These are phyloP conservation scores for Aspergillus haitiensis DNA, from an alignment of 495 filamentous ascomycete genomes.

Conservation along the genomic window DNA sequence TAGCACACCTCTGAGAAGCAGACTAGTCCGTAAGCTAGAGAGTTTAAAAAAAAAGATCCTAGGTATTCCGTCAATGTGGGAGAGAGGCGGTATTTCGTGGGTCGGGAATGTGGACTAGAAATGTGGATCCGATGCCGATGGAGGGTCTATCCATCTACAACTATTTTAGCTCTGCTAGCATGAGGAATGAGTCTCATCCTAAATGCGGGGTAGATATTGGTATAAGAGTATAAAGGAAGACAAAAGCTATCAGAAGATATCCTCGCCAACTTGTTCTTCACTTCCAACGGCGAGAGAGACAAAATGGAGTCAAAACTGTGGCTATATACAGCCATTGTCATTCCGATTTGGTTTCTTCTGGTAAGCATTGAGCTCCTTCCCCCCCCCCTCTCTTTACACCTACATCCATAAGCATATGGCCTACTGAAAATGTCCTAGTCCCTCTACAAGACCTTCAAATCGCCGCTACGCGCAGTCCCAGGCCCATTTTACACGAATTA, in stretches of 20 bases:
- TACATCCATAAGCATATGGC: too few relatives aligned
- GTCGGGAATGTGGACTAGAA: conserved; percentile 1
- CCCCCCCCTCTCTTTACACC: not conserved
- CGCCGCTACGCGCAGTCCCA: conserved; percentile 40
- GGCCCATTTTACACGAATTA: conserved; percentile 51
- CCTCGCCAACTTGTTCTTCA: not conserved
- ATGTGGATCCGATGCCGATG: not conserved
- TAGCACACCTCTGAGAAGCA: too few relatives aligned
- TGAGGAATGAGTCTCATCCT: too few relatives aligned
- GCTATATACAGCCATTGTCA: conserved; percentile 2
- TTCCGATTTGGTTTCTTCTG: not conserved
- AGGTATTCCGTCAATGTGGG: not conserved
- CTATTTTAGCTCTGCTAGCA: too few relatives aligned
- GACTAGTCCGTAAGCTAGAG: too few relatives aligned
- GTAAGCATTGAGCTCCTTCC: not conserved
- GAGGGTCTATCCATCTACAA: too few relatives aligned
- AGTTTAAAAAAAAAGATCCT: too few relatives aligned
- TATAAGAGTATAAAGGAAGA: too few relatives aligned
- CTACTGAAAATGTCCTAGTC: not conserved
- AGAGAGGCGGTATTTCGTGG: conserved; percentile 5
- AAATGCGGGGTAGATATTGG: too few relatives aligned
- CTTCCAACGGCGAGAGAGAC: not conserved
- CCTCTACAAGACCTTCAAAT: conserved; percentile 14
- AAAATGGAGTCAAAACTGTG: not conserved
- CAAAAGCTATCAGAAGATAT: too few relatives aligned